Evolutionary conservation across 2,329 filamentous ascomycete species (phyloP).

Genomic region (Geosmithia flava): DNA sequence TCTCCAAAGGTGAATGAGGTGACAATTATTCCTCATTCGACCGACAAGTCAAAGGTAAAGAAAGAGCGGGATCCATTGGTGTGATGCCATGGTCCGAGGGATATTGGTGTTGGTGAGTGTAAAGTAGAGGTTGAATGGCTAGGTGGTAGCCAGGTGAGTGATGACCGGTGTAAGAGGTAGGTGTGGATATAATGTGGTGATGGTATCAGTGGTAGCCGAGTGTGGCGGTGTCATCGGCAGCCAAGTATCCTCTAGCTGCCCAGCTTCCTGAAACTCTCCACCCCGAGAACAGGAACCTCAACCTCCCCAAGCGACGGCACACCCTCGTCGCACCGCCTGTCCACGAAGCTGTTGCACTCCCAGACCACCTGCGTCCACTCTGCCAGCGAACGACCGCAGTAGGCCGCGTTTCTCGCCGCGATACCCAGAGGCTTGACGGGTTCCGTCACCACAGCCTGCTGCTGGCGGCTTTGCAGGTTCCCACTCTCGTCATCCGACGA

Average conservation of each 20-base stretch:
- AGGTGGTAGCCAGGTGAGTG: too few relatives aligned
- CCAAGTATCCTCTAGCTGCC: slow-evolving; percentile 10
- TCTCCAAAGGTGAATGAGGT: too few relatives aligned
- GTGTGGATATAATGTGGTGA: too few relatives aligned
- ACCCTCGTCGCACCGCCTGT: slow-evolving; percentile 62
- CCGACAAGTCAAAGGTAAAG: too few relatives aligned
- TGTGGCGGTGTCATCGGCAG: too few relatives aligned
- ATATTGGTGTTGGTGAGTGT: too few relatives aligned
- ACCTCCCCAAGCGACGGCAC: slow-evolving; percentile 53
- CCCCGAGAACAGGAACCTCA: slow-evolving; percentile 36
- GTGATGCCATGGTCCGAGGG: too few relatives aligned
- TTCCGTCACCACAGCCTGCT: slow-evolving; percentile 14
- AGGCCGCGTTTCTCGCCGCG: slow-evolving; percentile 36
- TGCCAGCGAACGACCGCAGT: slow-evolving; percentile 61
- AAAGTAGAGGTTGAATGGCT: too few relatives aligned
- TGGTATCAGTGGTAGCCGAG: too few relatives aligned
- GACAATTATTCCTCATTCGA: too few relatives aligned
- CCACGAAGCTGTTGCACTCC: slow-evolving; percentile 73
- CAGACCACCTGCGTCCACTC: slow-evolving; percentile 67
- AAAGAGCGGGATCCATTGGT: too few relatives aligned
- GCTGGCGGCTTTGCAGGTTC: neutral
- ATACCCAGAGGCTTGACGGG: slow-evolving; percentile 33
- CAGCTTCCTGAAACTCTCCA: slow-evolving; percentile 27
- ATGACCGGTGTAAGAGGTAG: too few relatives aligned
- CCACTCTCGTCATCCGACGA: neutral